Percentiles rank a stretch among this genome's conserved stretches.
These are phyloP conservation scores for Striga asiatica DNA, from an alignment of 257 asterid genomes.

Conservation along the genomic window DNA sequence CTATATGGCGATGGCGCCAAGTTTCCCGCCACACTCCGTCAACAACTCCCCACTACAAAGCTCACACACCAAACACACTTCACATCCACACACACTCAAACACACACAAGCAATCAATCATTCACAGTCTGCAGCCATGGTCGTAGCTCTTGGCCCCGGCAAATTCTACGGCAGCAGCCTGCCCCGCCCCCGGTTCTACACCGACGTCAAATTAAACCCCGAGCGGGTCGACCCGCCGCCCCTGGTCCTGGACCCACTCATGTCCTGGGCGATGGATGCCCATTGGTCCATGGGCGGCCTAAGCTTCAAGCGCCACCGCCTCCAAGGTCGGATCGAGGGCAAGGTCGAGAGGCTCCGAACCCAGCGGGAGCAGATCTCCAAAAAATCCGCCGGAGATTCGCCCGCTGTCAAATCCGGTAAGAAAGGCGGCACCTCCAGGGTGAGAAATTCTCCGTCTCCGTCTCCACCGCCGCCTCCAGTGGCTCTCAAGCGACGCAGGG, in stretches of 20 bases:
- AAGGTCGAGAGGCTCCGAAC: constrained; percentile 49
- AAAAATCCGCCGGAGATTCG: constrained; percentile 6
- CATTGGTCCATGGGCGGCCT: constrained; percentile 98
- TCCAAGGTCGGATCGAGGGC: constrained; percentile 92
- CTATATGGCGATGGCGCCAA: too few species aligned
- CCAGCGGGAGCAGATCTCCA: constrained; percentile 29
- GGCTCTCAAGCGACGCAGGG: constrained; percentile 60
- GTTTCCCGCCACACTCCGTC: constrained; percentile 24
- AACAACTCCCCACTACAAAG: constrained; percentile 14
- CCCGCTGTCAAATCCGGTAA: constrained; percentile 6
- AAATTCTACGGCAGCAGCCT: constrained; percentile 89
- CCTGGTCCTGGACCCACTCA: constrained; percentile 54
- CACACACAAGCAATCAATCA: background rate
- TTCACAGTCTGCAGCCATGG: constrained; percentile 32
- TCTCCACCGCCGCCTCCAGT: constrained; percentile 64
- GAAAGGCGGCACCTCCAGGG: too few species aligned
- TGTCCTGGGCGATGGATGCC: constrained; percentile 83
- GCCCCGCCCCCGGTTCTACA: constrained; percentile 72
- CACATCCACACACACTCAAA: background rate
- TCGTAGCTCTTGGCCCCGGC: constrained; percentile 62
- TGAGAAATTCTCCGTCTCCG: too few species aligned
- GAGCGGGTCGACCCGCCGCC: constrained; percentile 67
- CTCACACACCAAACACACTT: background rate
- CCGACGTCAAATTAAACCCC: constrained; percentile 42
- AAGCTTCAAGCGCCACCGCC: constrained; percentile 62